These are phyloP conservation scores for Sporothrix protearum DNA, from an alignment of 2,329 filamentous ascomycete genomes.

Conservation along the genomic window DNA sequence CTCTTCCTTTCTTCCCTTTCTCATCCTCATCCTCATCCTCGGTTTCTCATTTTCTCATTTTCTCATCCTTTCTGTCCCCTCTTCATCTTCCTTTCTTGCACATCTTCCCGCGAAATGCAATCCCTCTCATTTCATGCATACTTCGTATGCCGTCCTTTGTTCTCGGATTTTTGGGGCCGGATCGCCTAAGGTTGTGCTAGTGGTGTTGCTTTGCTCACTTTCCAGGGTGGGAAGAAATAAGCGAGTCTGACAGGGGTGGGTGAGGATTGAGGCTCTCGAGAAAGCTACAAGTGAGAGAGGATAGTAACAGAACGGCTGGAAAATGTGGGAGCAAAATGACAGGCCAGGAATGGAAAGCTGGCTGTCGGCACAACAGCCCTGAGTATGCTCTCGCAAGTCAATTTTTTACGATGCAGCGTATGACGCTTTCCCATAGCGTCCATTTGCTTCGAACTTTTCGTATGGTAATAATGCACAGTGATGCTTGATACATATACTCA, in stretches of 20 bases:
- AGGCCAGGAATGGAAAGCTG: not conserved
- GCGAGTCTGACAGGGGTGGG: conserved; percentile 4
- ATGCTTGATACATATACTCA: no score
- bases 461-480: not conserved
- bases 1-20: no score
- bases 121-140: not conserved
- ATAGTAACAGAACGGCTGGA: not conserved
- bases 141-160: not conserved
- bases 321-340: not conserved
- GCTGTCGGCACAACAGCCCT: not conserved
- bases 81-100: not conserved
- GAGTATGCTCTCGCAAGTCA: not conserved
- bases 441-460: not conserved
- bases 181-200: not conserved
- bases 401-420: not conserved
- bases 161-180: not conserved
- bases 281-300: not conserved
- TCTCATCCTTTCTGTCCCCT: not conserved
- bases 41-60: no score
- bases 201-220: not conserved
- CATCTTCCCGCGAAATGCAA: not conserved
- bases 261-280: not conserved
- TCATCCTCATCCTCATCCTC: no score
- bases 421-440: not conserved
- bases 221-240: conserved; percentile 1